Percentiles rank a stretch among this genome's conserved stretches.
Conservation (phyloP, 208 protist species). For the Crithidia expoeki region DNA sequence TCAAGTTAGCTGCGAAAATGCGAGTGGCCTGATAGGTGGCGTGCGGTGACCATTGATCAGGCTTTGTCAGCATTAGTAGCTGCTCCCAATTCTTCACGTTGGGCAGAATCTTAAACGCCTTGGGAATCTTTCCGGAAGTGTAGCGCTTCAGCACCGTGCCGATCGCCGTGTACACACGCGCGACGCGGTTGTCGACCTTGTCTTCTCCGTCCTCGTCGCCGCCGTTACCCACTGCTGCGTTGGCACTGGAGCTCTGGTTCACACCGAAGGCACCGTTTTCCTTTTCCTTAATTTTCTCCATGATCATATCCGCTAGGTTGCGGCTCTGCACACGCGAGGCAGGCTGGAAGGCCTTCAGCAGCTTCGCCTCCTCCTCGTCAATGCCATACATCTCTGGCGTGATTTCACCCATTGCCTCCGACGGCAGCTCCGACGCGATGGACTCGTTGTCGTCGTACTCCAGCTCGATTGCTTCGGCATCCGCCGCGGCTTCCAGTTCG, state of each 20-base stretch:
- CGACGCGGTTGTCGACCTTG: constrained; percentile 81
- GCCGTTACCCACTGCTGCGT: constrained; percentile 3
- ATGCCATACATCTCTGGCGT: constrained; percentile 80
- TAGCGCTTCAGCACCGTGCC: constrained; percentile 95
- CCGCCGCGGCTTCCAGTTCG: constrained; percentile 48
- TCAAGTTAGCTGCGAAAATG: constrained; percentile 97
- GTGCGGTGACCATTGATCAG: constrained; percentile 95
- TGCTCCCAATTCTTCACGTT: constrained; percentile 98
- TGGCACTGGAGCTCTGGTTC: constrained; percentile 15
- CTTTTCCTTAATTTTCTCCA: constrained; percentile 91
- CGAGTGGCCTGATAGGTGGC: constrained; percentile 95
- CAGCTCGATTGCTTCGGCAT: constrained; percentile 56
- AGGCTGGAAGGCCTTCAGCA: constrained; percentile 90
- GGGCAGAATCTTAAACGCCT: constrained; percentile 99
- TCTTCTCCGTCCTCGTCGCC: constrained; percentile 39
- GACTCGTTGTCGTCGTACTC: constrained; percentile 89
- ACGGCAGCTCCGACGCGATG: constrained; percentile 75
- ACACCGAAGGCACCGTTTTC: constrained; percentile 45
- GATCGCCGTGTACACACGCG: constrained; percentile 93
- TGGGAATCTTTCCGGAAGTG: constrained; percentile 98
- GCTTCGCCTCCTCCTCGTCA: constrained; percentile 86
- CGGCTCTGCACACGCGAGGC: constrained; percentile 84
- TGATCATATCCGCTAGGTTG: constrained; percentile 92
- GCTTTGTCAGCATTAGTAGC: constrained; percentile 96
- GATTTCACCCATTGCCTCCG: constrained; percentile 60